phyloP scores from a whole-genome alignment of 805 yeast species.

The Teunomyces kruisii region DNA sequence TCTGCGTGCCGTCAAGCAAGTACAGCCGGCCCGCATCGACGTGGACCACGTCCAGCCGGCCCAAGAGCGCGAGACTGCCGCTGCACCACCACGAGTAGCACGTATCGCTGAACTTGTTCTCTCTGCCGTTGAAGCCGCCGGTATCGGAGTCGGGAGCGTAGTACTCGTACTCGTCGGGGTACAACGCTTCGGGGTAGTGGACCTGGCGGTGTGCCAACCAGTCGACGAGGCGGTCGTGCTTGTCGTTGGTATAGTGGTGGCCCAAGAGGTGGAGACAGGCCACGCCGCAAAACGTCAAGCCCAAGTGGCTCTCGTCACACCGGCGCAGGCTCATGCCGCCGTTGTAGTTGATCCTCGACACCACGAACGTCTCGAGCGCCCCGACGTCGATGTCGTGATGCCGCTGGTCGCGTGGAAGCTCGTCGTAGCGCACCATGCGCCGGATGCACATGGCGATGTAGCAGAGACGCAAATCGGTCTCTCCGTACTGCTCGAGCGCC shows the following conservation, averaged over 20 bases:
- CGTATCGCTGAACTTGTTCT: constrained; percentile 81
- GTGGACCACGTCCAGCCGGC: constrained; percentile 21
- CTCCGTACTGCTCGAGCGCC: constrained; percentile 46
- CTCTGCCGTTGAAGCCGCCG: constrained; percentile 87
- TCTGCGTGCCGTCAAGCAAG: constrained; percentile 58
- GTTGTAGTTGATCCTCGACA: constrained; percentile 35
- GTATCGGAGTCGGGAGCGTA: constrained; percentile 46
- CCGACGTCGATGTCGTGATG: constrained; percentile 43
- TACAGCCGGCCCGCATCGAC: constrained; percentile 44
- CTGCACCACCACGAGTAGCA: constrained; percentile 87
- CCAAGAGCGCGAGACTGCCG: constrained; percentile 54
- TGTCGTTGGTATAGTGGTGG: constrained; percentile 12
- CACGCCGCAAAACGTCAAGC: constrained; percentile 82
- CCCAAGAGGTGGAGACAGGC: constrained; percentile 51
- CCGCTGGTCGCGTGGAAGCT: constrained; percentile 19
- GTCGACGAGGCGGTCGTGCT: not conserved
- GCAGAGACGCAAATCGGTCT: constrained; percentile 69
- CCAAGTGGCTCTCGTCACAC: constrained; percentile 75
- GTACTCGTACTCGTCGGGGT: constrained; percentile 33
- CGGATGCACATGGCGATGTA: constrained; percentile 72
- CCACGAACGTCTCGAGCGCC: constrained; percentile 35
- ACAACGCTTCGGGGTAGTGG: constrained; percentile 23
- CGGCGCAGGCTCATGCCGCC: constrained; percentile 71
- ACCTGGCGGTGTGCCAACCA: constrained; percentile 72
- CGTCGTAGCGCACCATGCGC: constrained; percentile 45